Evolutionary conservation across 176 grass and related monocot genomes (phyloP).

Genomic region (Leersia perrieri): DNA sequence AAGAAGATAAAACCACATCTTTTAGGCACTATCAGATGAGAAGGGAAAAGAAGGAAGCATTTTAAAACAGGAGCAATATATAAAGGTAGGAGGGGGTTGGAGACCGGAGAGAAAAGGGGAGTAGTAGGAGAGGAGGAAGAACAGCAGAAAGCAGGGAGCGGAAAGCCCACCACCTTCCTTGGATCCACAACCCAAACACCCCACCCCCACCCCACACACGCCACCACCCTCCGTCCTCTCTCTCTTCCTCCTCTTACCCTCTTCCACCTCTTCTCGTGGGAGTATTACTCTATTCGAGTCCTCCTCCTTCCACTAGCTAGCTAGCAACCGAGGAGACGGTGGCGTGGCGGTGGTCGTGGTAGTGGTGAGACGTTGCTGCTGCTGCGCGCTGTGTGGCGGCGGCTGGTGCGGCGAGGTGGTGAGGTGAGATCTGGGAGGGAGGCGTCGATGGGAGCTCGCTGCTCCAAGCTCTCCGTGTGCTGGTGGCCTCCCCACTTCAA

Average conservation of each 20-base stretch:
- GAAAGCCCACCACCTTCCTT: conserved; percentile 63
- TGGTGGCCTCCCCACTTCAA: conserved; percentile 74
- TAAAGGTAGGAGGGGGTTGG: neutral
- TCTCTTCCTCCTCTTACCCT: neutral
- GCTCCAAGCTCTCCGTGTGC: conserved; percentile 72
- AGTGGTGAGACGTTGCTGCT: conserved; percentile 1
- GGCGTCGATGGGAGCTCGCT: conserved; percentile 66
- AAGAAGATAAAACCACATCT: no score
- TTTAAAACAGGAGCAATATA: conserved; percentile 16
- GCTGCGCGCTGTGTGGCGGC: no score
- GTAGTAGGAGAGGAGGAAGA: neutral
- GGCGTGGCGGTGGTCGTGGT: conserved; percentile 20
- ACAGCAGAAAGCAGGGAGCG: conserved; percentile 22
- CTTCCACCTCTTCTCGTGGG: conserved; percentile 44
- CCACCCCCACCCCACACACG: conserved; percentile 5
- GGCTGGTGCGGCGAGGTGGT: no score
- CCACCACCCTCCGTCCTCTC: neutral
- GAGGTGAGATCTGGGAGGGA: conserved; percentile 33
- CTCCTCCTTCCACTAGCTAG: conserved; percentile 42
- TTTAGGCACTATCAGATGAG: neutral
- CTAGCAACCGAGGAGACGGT: neutral
- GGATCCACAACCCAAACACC: conserved; percentile 50
- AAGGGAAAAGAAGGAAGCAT: neutral
- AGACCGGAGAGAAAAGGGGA: no score
- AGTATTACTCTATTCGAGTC: conserved; percentile 47